These are phyloP conservation scores for Calonectria hawksworthii DNA, from an alignment of 2,329 filamentous ascomycete genomes.

Conservation along the genomic window DNA sequence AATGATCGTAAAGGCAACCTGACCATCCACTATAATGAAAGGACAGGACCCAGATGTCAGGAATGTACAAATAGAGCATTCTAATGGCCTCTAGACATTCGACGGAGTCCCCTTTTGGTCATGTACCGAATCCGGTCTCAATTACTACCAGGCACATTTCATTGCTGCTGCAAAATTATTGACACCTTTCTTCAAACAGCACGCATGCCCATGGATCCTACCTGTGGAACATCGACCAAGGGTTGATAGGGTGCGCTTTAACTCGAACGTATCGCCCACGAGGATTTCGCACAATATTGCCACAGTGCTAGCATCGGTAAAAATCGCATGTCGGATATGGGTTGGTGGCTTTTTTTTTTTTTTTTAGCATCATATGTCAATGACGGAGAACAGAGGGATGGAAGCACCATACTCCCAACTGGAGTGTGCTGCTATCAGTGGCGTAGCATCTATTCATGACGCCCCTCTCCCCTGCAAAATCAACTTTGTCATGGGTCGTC, in stretches of 20 bases:
- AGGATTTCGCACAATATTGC: neutral
- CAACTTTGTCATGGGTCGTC: slow-evolving; percentile 12
- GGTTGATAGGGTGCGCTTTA: neutral
- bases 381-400: neutral
- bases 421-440: neutral
- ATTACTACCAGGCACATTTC: neutral
- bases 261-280: too few relatives aligned
- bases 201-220: neutral
- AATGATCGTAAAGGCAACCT: neutral
- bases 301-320: neutral
- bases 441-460: slow-evolving; percentile 1
- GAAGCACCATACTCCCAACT: neutral
- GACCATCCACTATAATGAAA: neutral
- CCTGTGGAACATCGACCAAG: neutral
- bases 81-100: neutral
- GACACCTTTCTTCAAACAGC: neutral
- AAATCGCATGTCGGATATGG: neutral
- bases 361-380: neutral
- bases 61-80: neutral
- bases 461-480: neutral
- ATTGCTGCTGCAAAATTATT: neutral
- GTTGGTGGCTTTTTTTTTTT: neutral
- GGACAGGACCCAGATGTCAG: neutral
- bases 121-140: neutral
- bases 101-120: neutral